A percentile compares a stretch with the other conserved stretches of the same genome.
Conservation (phyloP, 2,329 filamentous ascomycete species). For the Fusarium verrucosum region DNA sequence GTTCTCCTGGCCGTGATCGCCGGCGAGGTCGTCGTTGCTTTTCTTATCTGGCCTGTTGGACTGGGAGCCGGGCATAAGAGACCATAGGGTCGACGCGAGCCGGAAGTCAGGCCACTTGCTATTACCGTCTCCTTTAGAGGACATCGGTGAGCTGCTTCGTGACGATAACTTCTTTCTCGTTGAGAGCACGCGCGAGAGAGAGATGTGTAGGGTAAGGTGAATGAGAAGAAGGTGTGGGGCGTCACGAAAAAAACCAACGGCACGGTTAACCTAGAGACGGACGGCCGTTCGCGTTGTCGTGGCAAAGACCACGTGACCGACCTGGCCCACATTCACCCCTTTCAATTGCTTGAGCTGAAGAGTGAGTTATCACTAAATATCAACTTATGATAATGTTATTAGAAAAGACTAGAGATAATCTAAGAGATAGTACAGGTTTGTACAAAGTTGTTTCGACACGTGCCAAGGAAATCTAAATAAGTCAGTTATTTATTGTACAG, state of each 20-base stretch:
- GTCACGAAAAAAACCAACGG: conserved; percentile 42
- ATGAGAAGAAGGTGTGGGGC: conserved; percentile 41
- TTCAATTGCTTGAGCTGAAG: neutral
- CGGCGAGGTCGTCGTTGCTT: conserved; percentile 30
- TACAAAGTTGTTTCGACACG: conserved; percentile 32
- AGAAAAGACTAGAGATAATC: neutral
- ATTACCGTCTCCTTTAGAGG: conserved; percentile 36
- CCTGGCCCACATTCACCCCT: neutral
- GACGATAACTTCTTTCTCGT: conserved; percentile 34
- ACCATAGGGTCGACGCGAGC: conserved; percentile 47
- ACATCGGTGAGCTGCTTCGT: conserved; percentile 40
- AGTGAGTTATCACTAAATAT: neutral
- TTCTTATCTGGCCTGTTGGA: conserved; percentile 41
- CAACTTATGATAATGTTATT: neutral
- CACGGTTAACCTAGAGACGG: conserved; percentile 34
- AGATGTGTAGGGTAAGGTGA: conserved; percentile 43
- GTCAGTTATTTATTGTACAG: conserved; percentile 34
- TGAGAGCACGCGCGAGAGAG: conserved; percentile 14
- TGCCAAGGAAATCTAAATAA: conserved; percentile 37
- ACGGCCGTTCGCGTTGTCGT: conserved; percentile 19
- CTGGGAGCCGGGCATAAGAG: conserved; percentile 43
- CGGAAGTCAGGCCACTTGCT: conserved; percentile 49
- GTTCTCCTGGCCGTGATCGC: conserved; percentile 30
- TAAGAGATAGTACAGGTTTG: conserved; percentile 25
- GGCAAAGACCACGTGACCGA: conserved; percentile 29